Evolutionary conservation across 257 asterid genomes (phyloP).

Genomic region (Solanum neorickii): DNA sequence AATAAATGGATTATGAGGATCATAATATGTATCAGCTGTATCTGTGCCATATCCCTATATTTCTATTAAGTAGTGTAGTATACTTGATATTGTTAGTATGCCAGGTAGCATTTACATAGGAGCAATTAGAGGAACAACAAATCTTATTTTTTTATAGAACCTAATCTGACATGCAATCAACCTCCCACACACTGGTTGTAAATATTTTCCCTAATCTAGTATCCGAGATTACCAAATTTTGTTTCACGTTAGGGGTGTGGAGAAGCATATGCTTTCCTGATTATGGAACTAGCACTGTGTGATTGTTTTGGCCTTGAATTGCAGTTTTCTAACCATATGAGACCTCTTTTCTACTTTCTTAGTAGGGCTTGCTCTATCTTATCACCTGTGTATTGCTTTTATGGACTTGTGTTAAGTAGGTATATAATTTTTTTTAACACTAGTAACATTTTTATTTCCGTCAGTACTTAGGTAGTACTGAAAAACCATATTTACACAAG

Average conservation of each 20-base stretch:
- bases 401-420: background rate
- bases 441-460: background rate
- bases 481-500: background rate
- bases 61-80: background rate
- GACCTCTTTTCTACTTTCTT: background rate
- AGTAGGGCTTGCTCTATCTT: background rate
- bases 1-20: background rate
- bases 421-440: background rate
- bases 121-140: background rate
- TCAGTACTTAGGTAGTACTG: background rate
- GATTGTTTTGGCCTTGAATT: background rate
- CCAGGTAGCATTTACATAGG: background rate
- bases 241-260: background rate
- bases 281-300: background rate
- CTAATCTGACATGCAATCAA: background rate
- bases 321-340: background rate
- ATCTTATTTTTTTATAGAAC: background rate
- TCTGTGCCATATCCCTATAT: background rate
- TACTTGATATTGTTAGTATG: background rate
- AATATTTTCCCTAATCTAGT: background rate
- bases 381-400: background rate
- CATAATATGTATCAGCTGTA: background rate
- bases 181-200: background rate
- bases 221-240: background rate
- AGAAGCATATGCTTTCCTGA: background rate